Base-by-base conservation (phyloP, 352 stramenopile species). In the Peronospora tabacina region DNA sequence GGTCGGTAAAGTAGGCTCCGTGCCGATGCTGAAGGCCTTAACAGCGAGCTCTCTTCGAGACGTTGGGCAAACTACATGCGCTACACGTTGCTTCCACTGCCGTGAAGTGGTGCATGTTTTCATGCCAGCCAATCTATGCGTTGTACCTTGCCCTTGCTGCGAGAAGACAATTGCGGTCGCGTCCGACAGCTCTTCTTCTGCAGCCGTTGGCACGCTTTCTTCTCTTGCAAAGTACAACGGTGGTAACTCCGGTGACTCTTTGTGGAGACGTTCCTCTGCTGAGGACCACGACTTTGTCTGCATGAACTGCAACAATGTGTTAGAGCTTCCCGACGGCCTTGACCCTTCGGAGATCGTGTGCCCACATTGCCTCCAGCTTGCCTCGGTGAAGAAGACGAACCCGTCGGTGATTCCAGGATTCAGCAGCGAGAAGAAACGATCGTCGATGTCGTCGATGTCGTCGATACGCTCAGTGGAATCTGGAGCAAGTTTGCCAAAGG, bases 281-380 rank as follows among this genome's bases (percentile, higher is more conserved):
- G 52, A 49, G 9, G 47, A 40, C 0, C 38, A 52, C 6, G 57
- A 71, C 28, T 75, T 82, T 43, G 64, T 64, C 10, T 87, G 76
- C 17, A 68, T 72, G 47, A 86, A 83, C 48, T 88, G 77, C 54
- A 66, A 28, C 17, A 74, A 70, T 30, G 42, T 75, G 12, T 40
- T 89, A 9, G 66, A 76, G 5, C 49, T 89, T 8, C 75, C 75
- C 0, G 39, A 62, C 10, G 72, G 65, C 2, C 63, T 78, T 19
- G 61, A 58, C 8, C 51, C 65, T 15, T 51, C 59, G 0, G 78
- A 89, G n/a, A 67, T 86, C 11, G 72, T 78, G 13, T 88, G 77
- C 40, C 77, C 77, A 13, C 72, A 86, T 48, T 88, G 77, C 29
- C 67, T 74, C 22, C 68, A 82, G 19, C 74, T 78, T 9, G 72